phyloP scores from a whole-genome alignment of 148 eudicot species.

The Camellia granthamiana region DNA sequence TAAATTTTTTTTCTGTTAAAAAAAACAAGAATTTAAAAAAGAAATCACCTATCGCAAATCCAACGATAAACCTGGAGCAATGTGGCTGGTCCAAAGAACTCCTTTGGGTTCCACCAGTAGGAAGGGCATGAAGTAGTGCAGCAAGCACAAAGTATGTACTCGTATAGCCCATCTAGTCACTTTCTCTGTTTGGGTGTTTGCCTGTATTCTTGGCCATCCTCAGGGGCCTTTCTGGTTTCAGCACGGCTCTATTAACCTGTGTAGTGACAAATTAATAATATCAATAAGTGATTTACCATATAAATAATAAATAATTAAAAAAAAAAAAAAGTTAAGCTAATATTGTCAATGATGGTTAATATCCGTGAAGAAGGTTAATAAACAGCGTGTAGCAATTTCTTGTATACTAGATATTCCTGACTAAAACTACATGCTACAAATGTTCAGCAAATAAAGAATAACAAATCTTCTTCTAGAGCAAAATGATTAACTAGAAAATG shows the following conservation, averaged over 20 bases:
- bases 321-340: not conserved
- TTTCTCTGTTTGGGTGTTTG: constrained; percentile 57
- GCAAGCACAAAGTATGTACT: constrained; percentile 85
- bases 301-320: too few species aligned
- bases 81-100: constrained; percentile 74
- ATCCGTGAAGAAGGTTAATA: too few species aligned
- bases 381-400: too few species aligned
- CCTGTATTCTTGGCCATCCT: constrained; percentile 55
- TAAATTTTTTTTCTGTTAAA: too few species aligned
- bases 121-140: constrained; percentile 79
- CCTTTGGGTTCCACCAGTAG: constrained; percentile 88
- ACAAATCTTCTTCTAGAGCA: not conserved
- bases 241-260: constrained; percentile 81
- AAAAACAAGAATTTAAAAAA: not conserved
- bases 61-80: constrained; percentile 71
- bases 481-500: not conserved
- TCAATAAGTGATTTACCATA: too few species aligned
- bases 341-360: not conserved
- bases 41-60: constrained; percentile 52
- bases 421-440: not conserved
- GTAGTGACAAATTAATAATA: too few species aligned
- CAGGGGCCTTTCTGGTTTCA: constrained; percentile 54
- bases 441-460: not conserved
- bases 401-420: not conserved
- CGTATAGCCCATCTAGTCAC: constrained; percentile 72